Conservation (phyloP, 2,329 filamentous ascomycete genomes). For the Aschersonia sp. region DNA sequence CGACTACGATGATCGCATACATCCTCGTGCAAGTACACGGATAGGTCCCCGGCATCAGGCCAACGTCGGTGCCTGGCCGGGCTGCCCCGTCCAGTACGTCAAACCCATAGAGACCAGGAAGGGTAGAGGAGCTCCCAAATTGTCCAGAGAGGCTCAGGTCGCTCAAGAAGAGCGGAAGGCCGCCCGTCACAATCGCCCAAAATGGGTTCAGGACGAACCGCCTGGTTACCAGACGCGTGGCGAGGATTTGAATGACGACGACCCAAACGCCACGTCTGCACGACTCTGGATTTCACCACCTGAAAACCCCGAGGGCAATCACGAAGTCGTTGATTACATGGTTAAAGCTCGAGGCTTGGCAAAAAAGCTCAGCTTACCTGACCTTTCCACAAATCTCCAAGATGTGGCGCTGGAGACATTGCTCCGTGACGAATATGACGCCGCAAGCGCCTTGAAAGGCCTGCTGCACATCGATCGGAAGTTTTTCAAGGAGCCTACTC, state of each 20-base stretch:
- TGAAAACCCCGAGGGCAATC: conserved; percentile 32
- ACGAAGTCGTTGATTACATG: conserved; percentile 66
- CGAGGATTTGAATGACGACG: conserved; percentile 57
- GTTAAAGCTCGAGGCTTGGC: conserved; percentile 48
- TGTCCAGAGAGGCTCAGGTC: conserved; percentile 70
- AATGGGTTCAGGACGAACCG: conserved; percentile 89
- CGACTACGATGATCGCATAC: conserved; percentile 95
- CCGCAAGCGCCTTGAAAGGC: conserved; percentile 52
- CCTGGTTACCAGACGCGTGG: conserved; percentile 73
- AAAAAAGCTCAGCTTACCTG: conserved; percentile 52
- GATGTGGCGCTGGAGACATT: conserved; percentile 70
- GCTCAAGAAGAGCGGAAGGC: conserved; percentile 70
- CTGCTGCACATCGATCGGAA: conserved; percentile 53
- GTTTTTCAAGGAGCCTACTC: conserved; percentile 70
- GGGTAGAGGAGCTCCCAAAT: conserved; percentile 63
- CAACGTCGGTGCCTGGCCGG: conserved; percentile 70
- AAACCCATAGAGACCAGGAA: conserved; percentile 80
- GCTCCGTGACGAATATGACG: conserved; percentile 56
- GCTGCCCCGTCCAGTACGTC: conserved; percentile 75
- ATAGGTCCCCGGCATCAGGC: conserved; percentile 87
- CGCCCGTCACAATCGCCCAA: conserved; percentile 67
- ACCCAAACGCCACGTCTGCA: conserved; percentile 60
- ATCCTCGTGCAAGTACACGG: conserved; percentile 85
- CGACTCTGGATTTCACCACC: conserved; percentile 65
- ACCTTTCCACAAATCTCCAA: conserved; percentile 70